Conservation (phyloP, 2,329 filamentous ascomycete species). For the Aspergillus piperis region DNA sequence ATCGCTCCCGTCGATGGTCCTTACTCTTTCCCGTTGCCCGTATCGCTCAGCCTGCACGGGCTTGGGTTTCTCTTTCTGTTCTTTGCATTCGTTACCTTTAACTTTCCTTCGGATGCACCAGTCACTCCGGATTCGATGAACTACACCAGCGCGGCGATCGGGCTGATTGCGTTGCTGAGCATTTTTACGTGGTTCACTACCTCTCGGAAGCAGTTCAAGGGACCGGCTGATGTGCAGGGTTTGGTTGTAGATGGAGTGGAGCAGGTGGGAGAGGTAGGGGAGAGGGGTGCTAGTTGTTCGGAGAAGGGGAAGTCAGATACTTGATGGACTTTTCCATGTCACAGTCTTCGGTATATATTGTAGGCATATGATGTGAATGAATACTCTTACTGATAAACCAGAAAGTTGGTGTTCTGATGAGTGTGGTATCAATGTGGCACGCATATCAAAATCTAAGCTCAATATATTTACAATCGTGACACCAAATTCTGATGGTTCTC, state of each 20-base stretch:
- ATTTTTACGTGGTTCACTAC: conserved; percentile 55
- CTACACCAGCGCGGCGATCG: conserved; percentile 59
- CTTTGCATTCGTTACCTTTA: conserved; percentile 59
- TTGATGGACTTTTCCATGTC: not conserved
- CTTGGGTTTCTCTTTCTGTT: conserved; percentile 55
- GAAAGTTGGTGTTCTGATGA: not conserved
- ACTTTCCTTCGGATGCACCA: conserved; percentile 54
- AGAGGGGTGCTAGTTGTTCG: not conserved
- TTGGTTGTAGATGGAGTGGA: not conserved
- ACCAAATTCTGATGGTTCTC: no score
- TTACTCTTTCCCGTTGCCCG: conserved; percentile 46
- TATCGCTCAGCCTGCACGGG: conserved; percentile 50
- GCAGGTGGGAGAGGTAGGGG: not conserved
- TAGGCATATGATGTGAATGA: not conserved
- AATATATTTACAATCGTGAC: no score
- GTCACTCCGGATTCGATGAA: conserved; percentile 60
- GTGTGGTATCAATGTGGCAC: no score
- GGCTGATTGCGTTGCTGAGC: conserved; percentile 55
- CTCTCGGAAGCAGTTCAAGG: conserved; percentile 53
- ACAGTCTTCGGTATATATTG: not conserved
- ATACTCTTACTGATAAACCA: no score
- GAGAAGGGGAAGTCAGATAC: not conserved
- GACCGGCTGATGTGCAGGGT: conserved; percentile 37
- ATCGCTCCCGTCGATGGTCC: conserved; percentile 36
- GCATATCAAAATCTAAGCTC: not conserved